Conservation (phyloP, 306 rosid species). For the Alnus glutinosa region DNA sequence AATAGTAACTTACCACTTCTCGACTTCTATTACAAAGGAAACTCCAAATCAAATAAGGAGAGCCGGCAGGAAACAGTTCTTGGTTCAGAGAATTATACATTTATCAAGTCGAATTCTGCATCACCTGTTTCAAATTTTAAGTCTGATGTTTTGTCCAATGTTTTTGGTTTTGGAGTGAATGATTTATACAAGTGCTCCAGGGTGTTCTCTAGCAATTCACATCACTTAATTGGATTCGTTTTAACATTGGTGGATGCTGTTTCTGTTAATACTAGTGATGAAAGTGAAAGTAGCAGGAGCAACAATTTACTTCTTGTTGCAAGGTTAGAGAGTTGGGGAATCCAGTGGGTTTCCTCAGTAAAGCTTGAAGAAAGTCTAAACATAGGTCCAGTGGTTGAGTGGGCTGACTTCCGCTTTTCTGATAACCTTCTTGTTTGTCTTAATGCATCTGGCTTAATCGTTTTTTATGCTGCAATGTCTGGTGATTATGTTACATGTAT, state of each 20-base stretch:
- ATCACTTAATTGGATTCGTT: conserved; percentile 64
- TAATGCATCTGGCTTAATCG: conserved; percentile 65
- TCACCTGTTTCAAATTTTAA: conserved; percentile 31
- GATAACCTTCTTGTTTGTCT: conserved; percentile 79
- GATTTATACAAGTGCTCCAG: conserved; percentile 61
- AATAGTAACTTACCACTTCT: conserved; percentile 43
- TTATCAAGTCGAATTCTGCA: conserved; percentile 35
- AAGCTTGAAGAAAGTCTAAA: conserved; percentile 65
- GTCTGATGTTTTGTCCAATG: conserved; percentile 50
- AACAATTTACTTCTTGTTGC: conserved; percentile 70
- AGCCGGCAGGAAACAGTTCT: conserved; percentile 39
- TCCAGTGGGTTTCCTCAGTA: conserved; percentile 75
- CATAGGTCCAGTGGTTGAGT: conserved; percentile 45
- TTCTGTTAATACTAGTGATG: conserved; percentile 39
- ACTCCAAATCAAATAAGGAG: conserved; percentile 37
- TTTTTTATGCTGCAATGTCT: conserved; percentile 61
- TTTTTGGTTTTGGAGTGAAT: conserved; percentile 57
- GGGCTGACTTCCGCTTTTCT: conserved; percentile 79
- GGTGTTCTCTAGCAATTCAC: conserved; percentile 80
- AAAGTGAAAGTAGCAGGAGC: conserved; percentile 36
- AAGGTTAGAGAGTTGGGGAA: conserved; percentile 57
- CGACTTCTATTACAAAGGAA: conserved; percentile 39
- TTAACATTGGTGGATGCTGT: conserved; percentile 45
- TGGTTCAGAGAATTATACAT: conserved; percentile 32
- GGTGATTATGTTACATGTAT: conserved; percentile 71